phyloP scores from a whole-genome alignment of 2,329 filamentous ascomycete genomes.

The Ophiostoma triangulosporum region DNA sequence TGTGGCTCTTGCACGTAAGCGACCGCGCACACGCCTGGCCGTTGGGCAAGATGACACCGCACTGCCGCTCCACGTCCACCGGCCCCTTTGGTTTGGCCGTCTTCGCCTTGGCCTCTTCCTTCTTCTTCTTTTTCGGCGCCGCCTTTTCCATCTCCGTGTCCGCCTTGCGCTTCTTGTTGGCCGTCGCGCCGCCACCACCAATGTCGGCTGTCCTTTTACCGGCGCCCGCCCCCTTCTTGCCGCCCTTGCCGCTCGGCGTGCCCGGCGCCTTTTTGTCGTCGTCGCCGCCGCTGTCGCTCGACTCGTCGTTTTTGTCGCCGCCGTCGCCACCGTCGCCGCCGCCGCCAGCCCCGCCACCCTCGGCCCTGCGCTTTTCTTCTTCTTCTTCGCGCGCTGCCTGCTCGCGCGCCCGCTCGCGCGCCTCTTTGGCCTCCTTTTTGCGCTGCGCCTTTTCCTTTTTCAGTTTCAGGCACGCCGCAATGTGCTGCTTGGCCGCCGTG shows the following conservation, averaged over 20 bases:
- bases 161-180: constrained; percentile 59
- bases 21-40: constrained; percentile 78
- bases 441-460: constrained; percentile 72
- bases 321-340: constrained; percentile 25
- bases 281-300: constrained; percentile 30
- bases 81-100: constrained; percentile 77
- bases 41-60: constrained; percentile 74
- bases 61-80: constrained; percentile 88
- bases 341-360: constrained; percentile 35
- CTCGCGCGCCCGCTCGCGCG: constrained; percentile 51
- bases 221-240: constrained; percentile 34
- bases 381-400: constrained; percentile 45
- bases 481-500: constrained; percentile 62
- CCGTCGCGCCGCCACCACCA: constrained; percentile 35
- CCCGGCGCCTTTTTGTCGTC: constrained; percentile 20
- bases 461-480: constrained; percentile 68
- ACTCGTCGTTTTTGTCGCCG: constrained; percentile 24
- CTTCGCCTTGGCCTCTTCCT: constrained; percentile 79
- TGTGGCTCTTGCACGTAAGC: constrained; percentile 85
- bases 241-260: constrained; percentile 22
- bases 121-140: constrained; percentile 87
- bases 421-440: constrained; percentile 63
- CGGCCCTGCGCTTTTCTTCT: constrained; percentile 38
- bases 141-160: constrained; percentile 67
- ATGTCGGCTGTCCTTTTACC: constrained; percentile 36